Conservation (phyloP, 257 asterid species). For the Lantana camara region DNA sequence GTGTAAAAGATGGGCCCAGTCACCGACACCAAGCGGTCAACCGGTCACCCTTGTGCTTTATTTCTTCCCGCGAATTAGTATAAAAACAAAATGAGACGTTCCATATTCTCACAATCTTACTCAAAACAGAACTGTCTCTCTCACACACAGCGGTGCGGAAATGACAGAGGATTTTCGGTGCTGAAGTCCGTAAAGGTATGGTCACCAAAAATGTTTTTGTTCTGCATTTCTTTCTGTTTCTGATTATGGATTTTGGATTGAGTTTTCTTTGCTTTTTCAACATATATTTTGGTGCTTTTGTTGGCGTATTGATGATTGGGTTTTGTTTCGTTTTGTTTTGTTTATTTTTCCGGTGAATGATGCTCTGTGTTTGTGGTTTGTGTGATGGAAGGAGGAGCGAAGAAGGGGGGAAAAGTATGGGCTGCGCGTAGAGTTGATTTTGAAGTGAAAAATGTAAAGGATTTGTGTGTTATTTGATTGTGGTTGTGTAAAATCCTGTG, state of each 20-base stretch:
- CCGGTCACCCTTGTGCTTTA: not conserved
- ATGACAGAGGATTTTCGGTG: not conserved
- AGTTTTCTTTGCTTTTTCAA: not conserved
- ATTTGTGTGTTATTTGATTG: not conserved
- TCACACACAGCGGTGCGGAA: not conserved
- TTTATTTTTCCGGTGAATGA: not conserved
- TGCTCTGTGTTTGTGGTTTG: conserved; percentile 9
- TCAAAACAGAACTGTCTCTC: too few relatives aligned
- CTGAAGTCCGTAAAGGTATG: conserved; percentile 29
- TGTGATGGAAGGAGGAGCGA: not conserved
- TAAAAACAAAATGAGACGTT: conserved; percentile 21
- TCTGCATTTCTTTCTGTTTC: not conserved
- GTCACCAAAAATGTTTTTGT: not conserved
- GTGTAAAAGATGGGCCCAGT: conserved; percentile 30
- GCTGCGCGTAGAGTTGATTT: conserved; percentile 6
- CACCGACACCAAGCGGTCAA: conserved; percentile 48
- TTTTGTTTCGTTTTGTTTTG: not conserved
- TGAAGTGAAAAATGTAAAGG: not conserved
- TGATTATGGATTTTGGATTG: not conserved
- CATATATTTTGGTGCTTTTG: not conserved
- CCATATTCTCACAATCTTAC: conserved; percentile 10
- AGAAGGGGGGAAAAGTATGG: not conserved
- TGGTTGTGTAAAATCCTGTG: conserved; percentile 14
- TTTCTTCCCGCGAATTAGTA: conserved; percentile 47
- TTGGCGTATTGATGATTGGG: not conserved